Evolutionary conservation across 257 asterid genomes (phyloP).

Genomic region (Solanum clarkiae): DNA sequence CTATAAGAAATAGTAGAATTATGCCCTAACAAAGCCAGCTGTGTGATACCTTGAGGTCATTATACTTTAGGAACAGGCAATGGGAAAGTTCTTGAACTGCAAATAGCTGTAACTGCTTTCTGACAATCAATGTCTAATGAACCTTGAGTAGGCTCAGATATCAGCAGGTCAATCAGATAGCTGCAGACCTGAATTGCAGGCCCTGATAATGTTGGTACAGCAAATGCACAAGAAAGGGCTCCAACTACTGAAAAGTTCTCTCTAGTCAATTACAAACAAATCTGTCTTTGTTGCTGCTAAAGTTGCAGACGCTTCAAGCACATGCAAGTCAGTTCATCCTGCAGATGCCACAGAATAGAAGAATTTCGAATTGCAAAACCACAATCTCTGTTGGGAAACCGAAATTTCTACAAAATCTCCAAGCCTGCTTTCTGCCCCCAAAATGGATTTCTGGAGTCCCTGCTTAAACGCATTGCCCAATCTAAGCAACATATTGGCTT

Average conservation of each 20-base stretch:
- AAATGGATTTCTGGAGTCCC: conserved; percentile 32
- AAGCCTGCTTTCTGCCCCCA: conserved; percentile 28
- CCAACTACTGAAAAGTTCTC: conserved; percentile 55
- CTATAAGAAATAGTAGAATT: conserved; percentile 23
- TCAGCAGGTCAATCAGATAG: conserved; percentile 39
- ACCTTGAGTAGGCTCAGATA: conserved; percentile 28
- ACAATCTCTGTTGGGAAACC: conserved; percentile 29
- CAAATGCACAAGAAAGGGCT: conserved; percentile 56
- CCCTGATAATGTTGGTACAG: conserved; percentile 66
- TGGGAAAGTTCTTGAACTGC: conserved; percentile 25
- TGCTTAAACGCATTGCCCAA: conserved; percentile 29
- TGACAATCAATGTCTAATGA: conserved; percentile 11
- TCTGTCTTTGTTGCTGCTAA: conserved; percentile 59
- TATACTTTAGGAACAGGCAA: conserved; percentile 18
- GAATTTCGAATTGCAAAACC: conserved; percentile 19
- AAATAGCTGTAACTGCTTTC: conserved; percentile 42
- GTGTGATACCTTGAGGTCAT: conserved; percentile 22
- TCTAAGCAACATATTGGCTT: conserved; percentile 48
- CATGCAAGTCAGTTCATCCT: conserved; percentile 26
- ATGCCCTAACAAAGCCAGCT: conserved; percentile 21
- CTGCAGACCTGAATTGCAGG: conserved; percentile 60
- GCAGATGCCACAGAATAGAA: conserved; percentile 23
- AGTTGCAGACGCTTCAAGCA: conserved; percentile 37
- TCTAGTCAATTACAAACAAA: conserved; percentile 33
- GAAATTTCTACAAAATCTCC: conserved; percentile 33